A percentile compares a stretch with the other conserved stretches of the same genome.
phyloP scores from a whole-genome alignment of 164 flowering plant genomes.

The Chimonanthus salicifolius region DNA sequence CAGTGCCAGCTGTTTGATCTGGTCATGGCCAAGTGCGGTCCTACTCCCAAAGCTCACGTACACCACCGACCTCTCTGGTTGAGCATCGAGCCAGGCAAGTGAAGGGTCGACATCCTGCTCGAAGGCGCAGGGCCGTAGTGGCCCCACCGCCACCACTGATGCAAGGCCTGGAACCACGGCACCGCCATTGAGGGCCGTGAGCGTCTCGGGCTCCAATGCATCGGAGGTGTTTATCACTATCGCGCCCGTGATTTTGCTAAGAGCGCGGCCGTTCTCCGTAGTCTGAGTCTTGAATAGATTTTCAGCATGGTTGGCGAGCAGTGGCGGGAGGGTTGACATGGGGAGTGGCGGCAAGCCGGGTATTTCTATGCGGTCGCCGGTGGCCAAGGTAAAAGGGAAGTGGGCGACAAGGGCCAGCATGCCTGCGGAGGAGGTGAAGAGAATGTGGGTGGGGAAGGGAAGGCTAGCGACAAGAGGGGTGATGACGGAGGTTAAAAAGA shows the following conservation, averaged over 20 bases:
- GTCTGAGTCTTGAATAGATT: slow-evolving; percentile 18
- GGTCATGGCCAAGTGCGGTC: slow-evolving; percentile 33
- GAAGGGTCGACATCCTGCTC: not conserved
- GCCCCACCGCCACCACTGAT: slow-evolving; percentile 35
- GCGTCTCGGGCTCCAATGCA: slow-evolving; percentile 28
- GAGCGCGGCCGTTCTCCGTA: slow-evolving; percentile 13
- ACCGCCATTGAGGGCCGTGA: slow-evolving; percentile 29
- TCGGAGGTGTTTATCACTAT: slow-evolving; percentile 31
- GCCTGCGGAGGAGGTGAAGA: slow-evolving; percentile 35
- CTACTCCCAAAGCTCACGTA: slow-evolving; percentile 54
- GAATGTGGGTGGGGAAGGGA: slow-evolving; percentile 26
- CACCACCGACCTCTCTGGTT: slow-evolving; percentile 39
- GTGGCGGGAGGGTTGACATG: slow-evolving; percentile 19
- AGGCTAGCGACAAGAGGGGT: slow-evolving; percentile 7
- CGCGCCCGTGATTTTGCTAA: slow-evolving; percentile 29
- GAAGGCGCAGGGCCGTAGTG: slow-evolving; percentile 22
- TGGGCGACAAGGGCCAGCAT: slow-evolving; percentile 27
- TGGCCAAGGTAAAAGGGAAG: slow-evolving; percentile 11
- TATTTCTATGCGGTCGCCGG: not conserved
- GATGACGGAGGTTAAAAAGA: slow-evolving; percentile 13
- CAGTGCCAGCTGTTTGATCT: slow-evolving; percentile 35
- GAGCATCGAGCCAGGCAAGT: slow-evolving; percentile 35
- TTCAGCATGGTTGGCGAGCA: slow-evolving; percentile 9
- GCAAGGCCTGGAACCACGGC: slow-evolving; percentile 26
- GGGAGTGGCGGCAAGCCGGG: slow-evolving; percentile 26